Percentiles rank a stretch among this genome's conserved stretches.
These are phyloP conservation scores for Talaromyces sp. DNA, from an alignment of 2,329 filamentous ascomycete genomes.

Conservation along the genomic window DNA sequence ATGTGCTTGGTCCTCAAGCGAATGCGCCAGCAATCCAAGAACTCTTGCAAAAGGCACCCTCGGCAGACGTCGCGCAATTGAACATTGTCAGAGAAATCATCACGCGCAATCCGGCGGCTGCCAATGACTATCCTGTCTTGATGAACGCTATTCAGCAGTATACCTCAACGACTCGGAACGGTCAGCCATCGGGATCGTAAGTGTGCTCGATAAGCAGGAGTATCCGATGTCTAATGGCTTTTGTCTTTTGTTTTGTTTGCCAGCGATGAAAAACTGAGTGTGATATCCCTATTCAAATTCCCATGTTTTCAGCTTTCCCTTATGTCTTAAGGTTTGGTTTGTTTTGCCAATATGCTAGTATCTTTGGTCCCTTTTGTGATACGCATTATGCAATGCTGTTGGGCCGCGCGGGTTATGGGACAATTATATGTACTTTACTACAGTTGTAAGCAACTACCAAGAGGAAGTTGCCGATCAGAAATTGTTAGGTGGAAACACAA, in stretches of 20 bases:
- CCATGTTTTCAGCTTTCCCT: neutral
- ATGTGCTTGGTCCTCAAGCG: constrained; percentile 60
- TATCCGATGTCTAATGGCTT: neutral
- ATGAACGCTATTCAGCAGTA: constrained; percentile 37
- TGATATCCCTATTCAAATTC: neutral
- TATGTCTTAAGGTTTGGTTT: neutral
- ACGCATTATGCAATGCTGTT: neutral
- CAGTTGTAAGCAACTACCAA: neutral
- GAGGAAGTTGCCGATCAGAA: neutral
- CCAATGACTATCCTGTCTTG: constrained; percentile 51
- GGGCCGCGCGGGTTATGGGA: constrained; percentile 11
- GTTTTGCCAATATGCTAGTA: neutral
- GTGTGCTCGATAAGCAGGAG: too few relatives aligned
- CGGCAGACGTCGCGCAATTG: constrained; percentile 68
- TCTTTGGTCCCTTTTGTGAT: neutral
- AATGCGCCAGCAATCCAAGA: constrained; percentile 63
- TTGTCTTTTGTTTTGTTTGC: neutral
- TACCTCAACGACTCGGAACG: neutral
- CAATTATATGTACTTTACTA: neutral
- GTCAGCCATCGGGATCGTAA: neutral
- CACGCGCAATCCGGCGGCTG: constrained; percentile 59
- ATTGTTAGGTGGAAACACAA: neutral
- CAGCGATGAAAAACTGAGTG: constrained; percentile 1
- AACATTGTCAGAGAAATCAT: constrained; percentile 66
- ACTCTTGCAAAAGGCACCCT: constrained; percentile 62